Evolutionary conservation across 345 rosid species (phyloP), one percentile per base, ranked within the genome.

Genomic region (Eutrema japonicum): DNA sequence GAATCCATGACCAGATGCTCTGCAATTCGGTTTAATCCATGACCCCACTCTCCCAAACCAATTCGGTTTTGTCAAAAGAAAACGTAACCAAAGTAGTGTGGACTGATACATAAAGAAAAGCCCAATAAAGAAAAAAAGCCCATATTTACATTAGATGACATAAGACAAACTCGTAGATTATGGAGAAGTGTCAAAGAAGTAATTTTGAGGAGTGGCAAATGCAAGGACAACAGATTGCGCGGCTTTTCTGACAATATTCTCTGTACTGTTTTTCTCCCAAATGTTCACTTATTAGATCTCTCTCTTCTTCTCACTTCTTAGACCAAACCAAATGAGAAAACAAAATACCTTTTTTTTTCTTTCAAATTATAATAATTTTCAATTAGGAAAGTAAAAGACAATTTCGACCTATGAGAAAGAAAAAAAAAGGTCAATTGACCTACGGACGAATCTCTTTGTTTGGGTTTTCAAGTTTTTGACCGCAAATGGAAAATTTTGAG

Each of bases 191-290:
- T 27, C 32, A 58, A 33, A 71, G 13, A 49, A 0, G 80, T 70
- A 70, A 64, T 40, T 13, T 18, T 10, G 14, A 14, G 30, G 26
- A 36, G n/a, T n/a, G n/a, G 12, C 60, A 69, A 77, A 69, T 55
- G 64, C 70, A 40, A 70, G 52, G 36, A 48, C 11, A 48, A 29
- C 47, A 76, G 70, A 62, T 70, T 48, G 61, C 66, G 76, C 72
- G 76, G 76, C 76, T 66, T 77, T 77, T 50, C 92, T 87, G 95
- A 89, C 92, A 89, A 83, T 87, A 87, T 85, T 85, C 90, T 84
- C 88, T 89, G 82, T 56, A 68, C 73, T 56, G 61, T 41, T 3
- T 53, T 8, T 37, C 27, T 22, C 69, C 13, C 59, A 52, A 55
- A 14, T 68, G 56, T 75, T 71, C 65, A 37, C 43, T 2, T 9